Evolutionary conservation across 495 filamentous ascomycete species (phyloP), one percentile per base, ranked within the genome.

Genomic region (Daldinia bambusicola): DNA sequence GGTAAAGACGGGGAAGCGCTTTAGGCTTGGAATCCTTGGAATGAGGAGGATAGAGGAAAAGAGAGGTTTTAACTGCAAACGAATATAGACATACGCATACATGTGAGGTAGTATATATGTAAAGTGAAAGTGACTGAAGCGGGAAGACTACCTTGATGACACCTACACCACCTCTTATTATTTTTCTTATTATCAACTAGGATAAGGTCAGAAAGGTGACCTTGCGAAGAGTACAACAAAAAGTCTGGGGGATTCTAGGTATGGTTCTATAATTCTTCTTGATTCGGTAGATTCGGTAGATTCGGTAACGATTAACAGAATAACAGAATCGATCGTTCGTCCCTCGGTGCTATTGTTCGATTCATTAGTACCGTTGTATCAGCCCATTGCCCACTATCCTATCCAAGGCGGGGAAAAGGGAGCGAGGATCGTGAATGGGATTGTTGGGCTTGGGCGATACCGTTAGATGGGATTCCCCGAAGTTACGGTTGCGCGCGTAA

Each of bases 321-420:
- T n/a, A n/a, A 72, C 61, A 18, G 9, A 34, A 56, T 56, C 52
- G 31, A 61, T 66, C 61, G 70, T 73, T 53, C 61, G 61, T 73
- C 66, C 69, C 70, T 73, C 66, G 61, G 70, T 66, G 31, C 53
- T 68, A 65, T 58, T 66, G 30, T 67, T 63, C 63, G 63, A 62
- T 41, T 71, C 53, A 63, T 71, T 38, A 26, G 14, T 26, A 26
- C 26, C 26, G 3, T 26, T 1, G 26, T 10, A 70, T 70, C 67
- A 61, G 55, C 55, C 61, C 67, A 73, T 40, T 63, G 41, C 56
- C 61, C 70, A 73, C 51, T 62, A 65, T 60, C 32, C 61, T n/a
- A 65, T 52, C 34, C 9, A 64, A 63, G 63, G 37, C 30, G 64
- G 60, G 55, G 69, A 52, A 41, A 55, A 61, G 51, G 40, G 20